Base-by-base conservation (phyloP, 177 flowering plant genomes). In the Vitis hybrid region DNA sequence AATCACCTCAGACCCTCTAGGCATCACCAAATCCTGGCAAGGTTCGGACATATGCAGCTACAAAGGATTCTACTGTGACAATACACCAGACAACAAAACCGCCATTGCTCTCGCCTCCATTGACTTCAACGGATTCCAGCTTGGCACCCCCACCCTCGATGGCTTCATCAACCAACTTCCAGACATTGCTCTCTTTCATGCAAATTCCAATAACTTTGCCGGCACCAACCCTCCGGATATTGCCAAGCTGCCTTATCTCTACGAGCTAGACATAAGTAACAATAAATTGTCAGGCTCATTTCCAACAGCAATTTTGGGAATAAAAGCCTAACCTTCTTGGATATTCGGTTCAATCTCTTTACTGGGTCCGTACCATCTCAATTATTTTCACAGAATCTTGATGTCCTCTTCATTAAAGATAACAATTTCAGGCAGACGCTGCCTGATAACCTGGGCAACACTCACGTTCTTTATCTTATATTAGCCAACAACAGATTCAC, bases 221-320 rank as follows among this genome's bases (percentile, higher is more conserved):
- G 95, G 95, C 57, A 21, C 78, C 11, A 65, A 90, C 57, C 69
- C 92, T 0, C 46, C 80, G 1, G 72, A 66, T 20, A 72, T 90
- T 24, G 64, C 85, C 24, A 68, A 76, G 0, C 85, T 89, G 9
- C 79, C 62, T 1, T 84, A 81, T 58, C 83, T 92, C 41, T 88
- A 83, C 68, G 95, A 92, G 79, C 82, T 90, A 2, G 97, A 92
- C 70, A 17, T 92, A 13, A 92, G 97, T 63, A 92, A 92, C 90
- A 92, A 92, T 84, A 67, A 61, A 9, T 78, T 86, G 48, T 66
- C 84, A 0, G 91, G 94, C 3, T 53, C 77, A 0, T 91, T 91
- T 71, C 97, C 97, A 3, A 8, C 51, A 0, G 69, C 80, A 2
- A 78, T 87, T 21, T 87, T 86, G 76, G 20, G 20, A 20, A 20